These are phyloP conservation scores for Dipteronia sinensis DNA, from an alignment of 345 rosid genomes.

Conservation along the genomic window DNA sequence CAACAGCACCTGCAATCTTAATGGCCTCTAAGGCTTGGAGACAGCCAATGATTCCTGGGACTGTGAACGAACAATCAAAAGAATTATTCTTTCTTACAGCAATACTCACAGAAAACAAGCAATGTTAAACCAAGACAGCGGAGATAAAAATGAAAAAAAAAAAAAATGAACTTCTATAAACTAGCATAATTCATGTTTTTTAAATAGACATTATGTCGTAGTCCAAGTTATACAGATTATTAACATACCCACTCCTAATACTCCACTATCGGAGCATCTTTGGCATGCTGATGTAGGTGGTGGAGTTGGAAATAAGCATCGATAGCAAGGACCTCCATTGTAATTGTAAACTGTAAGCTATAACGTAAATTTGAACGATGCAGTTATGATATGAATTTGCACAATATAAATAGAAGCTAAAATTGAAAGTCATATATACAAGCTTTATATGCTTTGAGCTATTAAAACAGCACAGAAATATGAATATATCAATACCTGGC, in stretches of 20 bases:
- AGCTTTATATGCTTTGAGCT: not conserved
- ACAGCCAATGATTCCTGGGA: conserved; percentile 94
- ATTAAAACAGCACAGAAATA: not conserved
- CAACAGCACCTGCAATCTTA: conserved; percentile 79
- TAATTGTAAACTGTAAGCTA: conserved; percentile 75
- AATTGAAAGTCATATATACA: conserved; percentile 22
- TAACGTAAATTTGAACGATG: conserved; percentile 15
- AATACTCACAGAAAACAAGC: not conserved
- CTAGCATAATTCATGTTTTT: not conserved
- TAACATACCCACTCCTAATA: conserved; percentile 77
- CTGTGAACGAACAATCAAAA: conserved; percentile 36
- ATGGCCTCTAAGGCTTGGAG: conserved; percentile 96
- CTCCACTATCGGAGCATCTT: conserved; percentile 89
- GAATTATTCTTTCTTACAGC: not conserved
- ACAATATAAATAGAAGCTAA: not conserved
- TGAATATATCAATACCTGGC: conserved; percentile 61
- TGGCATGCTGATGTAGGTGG: conserved; percentile 88
- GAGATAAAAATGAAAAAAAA: not conserved
- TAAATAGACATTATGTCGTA: not conserved
- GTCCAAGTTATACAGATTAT: not conserved
- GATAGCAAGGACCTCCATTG: conserved; percentile 82
- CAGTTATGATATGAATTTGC: not conserved
- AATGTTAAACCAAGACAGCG: not conserved
- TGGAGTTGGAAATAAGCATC: conserved; percentile 83
- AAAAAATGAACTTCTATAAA: not conserved